Evolutionary conservation across 2,329 filamentous ascomycete genomes (phyloP), one percentile per base, ranked within the genome.

Genomic region (Mollisiaceae sp.): DNA sequence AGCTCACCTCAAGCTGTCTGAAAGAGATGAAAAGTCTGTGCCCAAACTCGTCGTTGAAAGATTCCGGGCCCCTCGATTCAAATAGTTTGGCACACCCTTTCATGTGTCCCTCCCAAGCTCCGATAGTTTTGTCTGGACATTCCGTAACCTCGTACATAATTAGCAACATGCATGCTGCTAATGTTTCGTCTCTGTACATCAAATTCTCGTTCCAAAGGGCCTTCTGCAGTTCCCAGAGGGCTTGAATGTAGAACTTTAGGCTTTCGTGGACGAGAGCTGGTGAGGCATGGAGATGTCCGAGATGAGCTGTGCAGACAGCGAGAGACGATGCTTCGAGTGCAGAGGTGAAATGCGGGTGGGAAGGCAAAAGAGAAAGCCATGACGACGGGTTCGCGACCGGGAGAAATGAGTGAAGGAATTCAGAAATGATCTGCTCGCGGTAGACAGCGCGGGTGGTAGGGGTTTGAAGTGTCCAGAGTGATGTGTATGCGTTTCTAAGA

Each of bases 161-260:
- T 1, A 79, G 65, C 8, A 75, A 70, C 72, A 79, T 72, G 61
- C 77, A 79, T 8, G 77, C 75, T 20, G 77, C 76, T 8, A 79
- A 70, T 0, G 76, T 77, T 47, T 77, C 76, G 59, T 79, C 75
- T 35, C 73, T 72, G 60, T 74, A 74, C 72, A 76, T 76, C 24
- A 75, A 64, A 2, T 66, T 61, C 1, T 69, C 70, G 66, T 76
- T 69, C 68, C 72, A 76, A 1, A 79, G 68, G 2, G 78, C 77
- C 20, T 69, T 72, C 60, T 79, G 77, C 24, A 79, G 68, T 50
- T 79, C 73, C 43, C 71, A 75, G 6, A 80, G 72, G 0, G 73
- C 77, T 43, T 70, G 70, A 1, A 73, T 75, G 61, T 80, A 79
- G 32, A 78, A 69, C 22, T 71, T 76, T 8, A 75, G 65, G 60